Base-by-base conservation (phyloP, 2,329 filamentous ascomycete species). In the Dothideomycetes sp. region DNA sequence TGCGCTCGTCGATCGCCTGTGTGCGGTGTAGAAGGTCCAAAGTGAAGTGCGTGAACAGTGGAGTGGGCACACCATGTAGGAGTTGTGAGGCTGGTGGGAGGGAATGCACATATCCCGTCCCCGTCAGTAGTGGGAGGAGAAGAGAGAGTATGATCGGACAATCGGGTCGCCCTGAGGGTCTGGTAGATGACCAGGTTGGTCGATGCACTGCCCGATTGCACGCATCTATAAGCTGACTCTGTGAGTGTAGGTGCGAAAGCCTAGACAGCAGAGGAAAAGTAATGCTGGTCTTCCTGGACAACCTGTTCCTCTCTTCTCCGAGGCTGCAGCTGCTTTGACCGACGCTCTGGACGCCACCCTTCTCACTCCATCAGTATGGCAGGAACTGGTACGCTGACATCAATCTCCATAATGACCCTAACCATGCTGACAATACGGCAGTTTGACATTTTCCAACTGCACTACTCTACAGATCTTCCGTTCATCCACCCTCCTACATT, bases 31-130 rank as follows among this genome's bases (percentile, higher is more conserved):
- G 84, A 42, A 76, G 77, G 52, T 86, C 82, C 56, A 93, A 91
- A 63, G 84, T 89, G 56, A 89, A 89, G 62, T 93, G 85, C 64
- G 77, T 85, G 59, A 91, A 91, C 61, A 73, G 75, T 49, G 83
- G 83, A 44, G 73, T 79, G 42, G 73, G 74, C 45, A 79, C 77
- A 12, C 76, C 75, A 12, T 93, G 85, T 64, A 77, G 83, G 46
- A 77, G 78, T 10, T 93, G 85, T 57, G 74, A 81, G 54, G 77
- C 77, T 44, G 75, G 75, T 37, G 77, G 79, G 33, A 74, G 82
- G 54, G 74, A 84, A 44, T 91, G 85, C 56, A 73, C 73, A 45
- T 86, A 87, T 57, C 81, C 82, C 7, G 65, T 75, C 22, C 64
- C 70, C 5, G 60, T 61, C 11, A 51, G 59, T 19, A 55, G 58